These are phyloP conservation scores for Trichosporon faecale DNA, from an alignment of 1,284 basidiomycete genomes.

Conservation along the genomic window DNA sequence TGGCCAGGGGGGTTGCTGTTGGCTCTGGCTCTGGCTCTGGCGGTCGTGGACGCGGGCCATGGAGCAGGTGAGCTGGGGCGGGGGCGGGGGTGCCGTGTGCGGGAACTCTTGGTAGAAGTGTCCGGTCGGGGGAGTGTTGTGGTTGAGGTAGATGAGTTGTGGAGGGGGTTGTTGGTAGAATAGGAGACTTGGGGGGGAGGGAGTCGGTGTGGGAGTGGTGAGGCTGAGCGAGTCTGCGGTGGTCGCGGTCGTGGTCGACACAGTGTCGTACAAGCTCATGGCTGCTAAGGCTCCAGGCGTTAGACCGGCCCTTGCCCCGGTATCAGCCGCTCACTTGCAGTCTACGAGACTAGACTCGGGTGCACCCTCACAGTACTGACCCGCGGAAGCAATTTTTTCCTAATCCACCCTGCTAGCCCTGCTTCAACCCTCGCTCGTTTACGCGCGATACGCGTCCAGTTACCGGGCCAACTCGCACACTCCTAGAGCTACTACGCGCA, in stretches of 20 bases:
- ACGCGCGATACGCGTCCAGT: neutral
- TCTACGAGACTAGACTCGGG: too few relatives aligned
- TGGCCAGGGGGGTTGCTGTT: constrained; percentile 12
- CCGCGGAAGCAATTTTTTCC: neutral
- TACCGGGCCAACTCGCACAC: neutral
- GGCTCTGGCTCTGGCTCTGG: neutral
- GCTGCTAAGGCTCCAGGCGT: neutral
- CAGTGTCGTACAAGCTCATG: constrained; percentile 1
- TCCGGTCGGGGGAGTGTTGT: too few relatives aligned
- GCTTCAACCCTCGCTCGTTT: neutral
- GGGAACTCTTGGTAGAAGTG: neutral
- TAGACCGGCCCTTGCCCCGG: neutral
- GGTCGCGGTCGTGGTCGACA: neutral
- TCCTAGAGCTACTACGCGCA: too few relatives aligned
- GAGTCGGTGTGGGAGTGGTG: neutral
- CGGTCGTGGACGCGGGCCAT: constrained; percentile 20
- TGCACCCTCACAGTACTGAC: neutral
- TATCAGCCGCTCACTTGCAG: neutral
- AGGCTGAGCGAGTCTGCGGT: neutral
- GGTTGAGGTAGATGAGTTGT: neutral
- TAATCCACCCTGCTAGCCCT: neutral
- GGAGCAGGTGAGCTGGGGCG: neutral
- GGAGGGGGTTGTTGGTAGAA: neutral
- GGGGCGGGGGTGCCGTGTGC: neutral
- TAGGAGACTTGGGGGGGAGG: neutral